A percentile compares a stretch with the other conserved stretches of the same genome.
Conservation (phyloP, 108 stramenopile genomes). For the Aurantiochytrium sp. region DNA sequence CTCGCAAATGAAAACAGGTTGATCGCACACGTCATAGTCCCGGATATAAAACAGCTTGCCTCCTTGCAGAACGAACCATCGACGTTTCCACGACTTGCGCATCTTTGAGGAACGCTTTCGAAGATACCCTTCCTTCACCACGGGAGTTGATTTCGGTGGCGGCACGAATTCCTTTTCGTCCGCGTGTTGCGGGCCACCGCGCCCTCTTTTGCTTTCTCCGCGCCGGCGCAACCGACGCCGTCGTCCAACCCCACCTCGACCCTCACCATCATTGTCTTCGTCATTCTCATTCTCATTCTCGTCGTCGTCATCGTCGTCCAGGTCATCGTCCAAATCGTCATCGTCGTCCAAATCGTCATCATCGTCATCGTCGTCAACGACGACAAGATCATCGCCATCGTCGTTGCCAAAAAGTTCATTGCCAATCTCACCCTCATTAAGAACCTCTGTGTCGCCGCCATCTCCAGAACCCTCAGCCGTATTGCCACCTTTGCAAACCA, state of each 20-base stretch:
- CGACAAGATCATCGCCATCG: not conserved
- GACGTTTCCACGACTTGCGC: constrained; percentile 19
- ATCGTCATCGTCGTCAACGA: not conserved
- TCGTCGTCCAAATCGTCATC: not conserved
- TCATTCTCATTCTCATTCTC: not conserved
- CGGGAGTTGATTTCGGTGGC: not conserved
- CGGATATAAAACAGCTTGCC: constrained; percentile 20
- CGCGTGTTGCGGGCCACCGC: too few relatives aligned
- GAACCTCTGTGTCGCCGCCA: too few relatives aligned
- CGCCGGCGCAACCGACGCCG: not conserved
- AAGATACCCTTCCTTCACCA: not conserved
- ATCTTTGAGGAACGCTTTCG: not conserved
- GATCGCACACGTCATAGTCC: not conserved
- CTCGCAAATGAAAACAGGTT: not conserved
- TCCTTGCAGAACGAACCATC: constrained; percentile 16
- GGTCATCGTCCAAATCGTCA: not conserved
- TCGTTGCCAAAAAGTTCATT: not conserved
- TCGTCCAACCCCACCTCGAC: not conserved
- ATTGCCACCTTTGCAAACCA: too few relatives aligned
- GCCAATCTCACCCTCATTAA: too few relatives aligned
- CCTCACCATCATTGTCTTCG: not conserved
- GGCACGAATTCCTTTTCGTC: not conserved
- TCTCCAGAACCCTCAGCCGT: too few relatives aligned
- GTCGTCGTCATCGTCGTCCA: not conserved
- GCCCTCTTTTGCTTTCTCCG: not conserved